Percentiles rank a stretch among this genome's conserved stretches.
These are phyloP conservation scores for Backusella australiensis DNA, from an alignment of 192 early-diverging fungal genomes.

Conservation along the genomic window DNA sequence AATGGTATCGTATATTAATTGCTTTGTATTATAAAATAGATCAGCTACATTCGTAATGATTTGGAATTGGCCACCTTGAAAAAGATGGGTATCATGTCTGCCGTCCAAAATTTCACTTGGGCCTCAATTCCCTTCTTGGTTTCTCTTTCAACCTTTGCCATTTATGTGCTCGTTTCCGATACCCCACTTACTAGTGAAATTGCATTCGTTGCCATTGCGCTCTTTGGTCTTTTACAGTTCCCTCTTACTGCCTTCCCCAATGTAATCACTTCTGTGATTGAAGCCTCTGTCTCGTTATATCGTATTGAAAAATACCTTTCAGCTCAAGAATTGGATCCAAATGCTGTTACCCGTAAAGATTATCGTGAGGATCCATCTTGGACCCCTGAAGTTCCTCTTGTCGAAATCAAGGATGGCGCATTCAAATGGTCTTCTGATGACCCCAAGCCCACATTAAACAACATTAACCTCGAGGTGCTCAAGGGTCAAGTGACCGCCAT, in stretches of 20 bases:
- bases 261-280: conserved; percentile 73
- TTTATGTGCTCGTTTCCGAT: conserved; percentile 60
- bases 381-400: conserved; percentile 30
- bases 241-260: conserved; percentile 83
- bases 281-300: conserved; percentile 80
- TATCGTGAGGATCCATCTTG: conserved; percentile 14
- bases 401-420: conserved; percentile 46
- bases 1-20: neutral
- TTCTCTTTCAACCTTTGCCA: conserved; percentile 76
- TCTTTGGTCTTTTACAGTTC: conserved; percentile 93
- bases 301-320: conserved; percentile 79
- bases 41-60: conserved; percentile 65
- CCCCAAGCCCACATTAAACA: conserved; percentile 30
- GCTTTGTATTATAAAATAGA: conserved; percentile 18
- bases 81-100: conserved; percentile 67
- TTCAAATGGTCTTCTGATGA: conserved; percentile 58
- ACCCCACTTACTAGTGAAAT: conserved; percentile 59
- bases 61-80: conserved; percentile 74
- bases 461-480: conserved; percentile 41
- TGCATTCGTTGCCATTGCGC: conserved; percentile 84
- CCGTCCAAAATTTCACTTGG: conserved; percentile 77
- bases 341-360: conserved; percentile 53
- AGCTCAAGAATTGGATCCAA: conserved; percentile 77
- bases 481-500: conserved; percentile 37
- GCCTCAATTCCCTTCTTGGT: conserved; percentile 88